Base-by-base conservation (phyloP, 169 alveolate species). In the Babesia ovata region DNA sequence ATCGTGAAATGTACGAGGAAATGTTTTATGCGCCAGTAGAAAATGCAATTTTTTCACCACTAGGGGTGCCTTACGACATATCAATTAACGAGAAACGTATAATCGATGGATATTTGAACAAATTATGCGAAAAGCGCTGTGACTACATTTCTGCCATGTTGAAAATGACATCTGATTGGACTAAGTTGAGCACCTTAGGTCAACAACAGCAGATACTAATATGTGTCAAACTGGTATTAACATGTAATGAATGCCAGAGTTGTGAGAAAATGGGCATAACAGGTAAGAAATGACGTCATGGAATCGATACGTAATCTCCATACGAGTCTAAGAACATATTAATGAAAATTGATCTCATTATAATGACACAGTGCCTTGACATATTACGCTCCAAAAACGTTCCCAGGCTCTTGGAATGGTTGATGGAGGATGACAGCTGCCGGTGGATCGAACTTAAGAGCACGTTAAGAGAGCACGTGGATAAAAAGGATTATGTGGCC, bases 41-140 rank as follows among this genome's bases (percentile, higher is more conserved):
- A 6, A 53, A 22, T 19, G 45, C 12, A 28, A 39, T 49, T 16
- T 59, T 17, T 26, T 81, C 88, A 10, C 85, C 75, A 29, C 21
- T 81, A 7, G 70, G 76, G 10, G 59, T 72, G 14, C 88, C 88
- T 22, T 63, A 56, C 36, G 75, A 53, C 26, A 44, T 21, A 13
- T 57, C 53, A 22, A 36, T 54, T 28, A 81, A 71, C 48, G 11
- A 44, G 2, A 26, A 9, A 26, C 28, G 0, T 19, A 29, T n/a
- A 9, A 10, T 81, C 0, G 45, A 11, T 14, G 16, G 8, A n/a
- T 81, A 62, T 57, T 33, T 21, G 2, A 56, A 19, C 10, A 52
- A 21, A 17, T 45, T 72, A 13, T 65, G 70, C 45, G 44, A 63
- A 33, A 16, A 52, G 44, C 65, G 88, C 14, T 81, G 88, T 29